These are phyloP conservation scores for Cinnamomum chago DNA, from an alignment of 164 flowering plant species.

Conservation along the genomic window DNA sequence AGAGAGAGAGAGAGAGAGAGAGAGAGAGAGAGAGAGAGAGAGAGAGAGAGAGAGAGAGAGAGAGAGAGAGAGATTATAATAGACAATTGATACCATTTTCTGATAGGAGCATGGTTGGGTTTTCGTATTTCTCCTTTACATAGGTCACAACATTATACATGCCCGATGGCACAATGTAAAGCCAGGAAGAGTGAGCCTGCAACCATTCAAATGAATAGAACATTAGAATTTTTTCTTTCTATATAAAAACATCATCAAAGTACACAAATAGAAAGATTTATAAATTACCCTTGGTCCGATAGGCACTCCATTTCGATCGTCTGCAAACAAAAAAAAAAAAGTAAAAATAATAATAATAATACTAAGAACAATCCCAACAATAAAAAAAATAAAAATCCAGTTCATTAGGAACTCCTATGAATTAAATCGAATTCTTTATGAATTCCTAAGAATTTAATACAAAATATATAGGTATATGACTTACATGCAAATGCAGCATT, in stretches of 20 bases:
- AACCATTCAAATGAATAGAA: not conserved
- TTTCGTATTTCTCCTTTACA: slow-evolving; percentile 21
- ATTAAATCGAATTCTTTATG: too few relatives aligned
- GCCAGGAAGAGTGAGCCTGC: slow-evolving; percentile 27
- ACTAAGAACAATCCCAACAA: too few relatives aligned
- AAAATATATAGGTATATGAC: not conserved
- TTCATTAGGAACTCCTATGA: too few relatives aligned
- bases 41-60: too few relatives aligned
- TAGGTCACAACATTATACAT: slow-evolving; percentile 26
- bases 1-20: too few relatives aligned
- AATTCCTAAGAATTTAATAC: too few relatives aligned
- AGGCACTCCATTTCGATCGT: slow-evolving; percentile 14
- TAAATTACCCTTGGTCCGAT: slow-evolving; percentile 22
- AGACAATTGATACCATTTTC: slow-evolving; percentile 19
- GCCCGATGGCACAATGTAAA: slow-evolving; percentile 26
- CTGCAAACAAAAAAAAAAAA: slow-evolving; percentile 5
- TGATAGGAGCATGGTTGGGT: slow-evolving; percentile 22
- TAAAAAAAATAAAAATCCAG: too few relatives aligned
- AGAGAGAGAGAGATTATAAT: too few relatives aligned
- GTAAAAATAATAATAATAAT: not conserved
- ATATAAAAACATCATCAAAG: not conserved
- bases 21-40: too few relatives aligned
- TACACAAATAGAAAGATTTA: not conserved
- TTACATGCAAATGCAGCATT: slow-evolving; percentile 23
- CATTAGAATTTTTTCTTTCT: not conserved